phyloP scores from a whole-genome alignment of 768 basidiomycete species.

The Pisolithus albus region DNA sequence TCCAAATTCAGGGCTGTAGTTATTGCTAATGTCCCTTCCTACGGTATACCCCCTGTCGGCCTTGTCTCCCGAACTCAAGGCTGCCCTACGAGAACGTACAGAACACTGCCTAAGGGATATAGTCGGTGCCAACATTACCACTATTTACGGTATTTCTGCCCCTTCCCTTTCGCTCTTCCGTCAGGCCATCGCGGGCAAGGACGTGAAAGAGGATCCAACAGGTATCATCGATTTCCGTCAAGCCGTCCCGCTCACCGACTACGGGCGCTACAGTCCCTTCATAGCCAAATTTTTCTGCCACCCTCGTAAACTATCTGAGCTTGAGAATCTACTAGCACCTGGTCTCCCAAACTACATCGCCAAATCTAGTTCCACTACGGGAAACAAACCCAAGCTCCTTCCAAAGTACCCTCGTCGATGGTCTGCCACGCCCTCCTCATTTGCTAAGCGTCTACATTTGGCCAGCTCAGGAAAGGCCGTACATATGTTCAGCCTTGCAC shows the following conservation, averaged over 20 bases:
- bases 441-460: too few species aligned
- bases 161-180: background rate
- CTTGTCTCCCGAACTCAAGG: background rate
- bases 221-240: background rate
- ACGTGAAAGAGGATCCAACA: too few species aligned
- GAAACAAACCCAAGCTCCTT: constrained; percentile 3
- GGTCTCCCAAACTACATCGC: constrained; percentile 1
- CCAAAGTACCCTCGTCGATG: constrained; percentile 5
- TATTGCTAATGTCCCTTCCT: background rate
- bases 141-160: background rate
- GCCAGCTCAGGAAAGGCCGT: background rate
- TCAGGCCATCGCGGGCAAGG: too few species aligned
- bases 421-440: too few species aligned
- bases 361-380: constrained; percentile 2
- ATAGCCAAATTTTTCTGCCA: background rate
- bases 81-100: background rate
- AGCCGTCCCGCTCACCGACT: constrained; percentile 3
- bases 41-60: background rate
- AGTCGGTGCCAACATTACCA: background rate
- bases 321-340: constrained; percentile 3
- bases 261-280: constrained; percentile 1
- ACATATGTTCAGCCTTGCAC: too few species aligned
- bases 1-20: too few species aligned
- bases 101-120: background rate
- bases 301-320: background rate